Evolutionary conservation across 106 monocot species (phyloP), one percentile per base, ranked within the genome.

Genomic region (Posidonia australis): DNA sequence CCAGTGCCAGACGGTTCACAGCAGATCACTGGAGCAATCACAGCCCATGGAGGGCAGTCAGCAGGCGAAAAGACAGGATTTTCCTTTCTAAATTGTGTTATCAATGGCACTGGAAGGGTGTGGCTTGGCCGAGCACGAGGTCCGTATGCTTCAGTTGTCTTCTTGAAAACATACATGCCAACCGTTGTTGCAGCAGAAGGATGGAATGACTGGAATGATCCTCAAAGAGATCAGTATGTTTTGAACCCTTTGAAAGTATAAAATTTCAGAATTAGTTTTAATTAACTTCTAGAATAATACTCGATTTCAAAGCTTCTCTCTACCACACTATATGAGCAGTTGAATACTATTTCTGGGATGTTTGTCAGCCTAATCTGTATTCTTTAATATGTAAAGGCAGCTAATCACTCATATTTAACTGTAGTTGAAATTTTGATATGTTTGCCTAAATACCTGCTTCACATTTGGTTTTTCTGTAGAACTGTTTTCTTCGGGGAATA

Each of bases 61-160:
- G 46, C 48, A 3, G 20, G 11, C 0, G 83, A 86, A 73, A 76
- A 46, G 21, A 70, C 70, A 0, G 83, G 82, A 7, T 82, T 80
- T 31, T 77, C 82, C 14, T 86, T 86, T 46, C 67, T 82, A 12
- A 80, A 82, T 16, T 86, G 82, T 46, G 69, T 62, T 64, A 56
- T 86, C 16, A 54, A 16, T 0, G 86, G 86, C 22, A 68, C 82
- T 0, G 82, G 86, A 26, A 73, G 47, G 47, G 45, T 82, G 12
- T 76, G 78, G 86, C 81, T 82, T 5, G 86, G 82, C 16, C 74
- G 86, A 51, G 77, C 82, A 14, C 82, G 86, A 82, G 68, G 74
- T 13, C 52, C 75, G 7, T 75, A 80, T 36, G 67, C 82, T 0
- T 71, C 79, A 7, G 82, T 80, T 1, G 77, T 82, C 29, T 86